These are phyloP conservation scores for Pythium dissimile DNA, from an alignment of 352 stramenopile species.

Conservation along the genomic window DNA sequence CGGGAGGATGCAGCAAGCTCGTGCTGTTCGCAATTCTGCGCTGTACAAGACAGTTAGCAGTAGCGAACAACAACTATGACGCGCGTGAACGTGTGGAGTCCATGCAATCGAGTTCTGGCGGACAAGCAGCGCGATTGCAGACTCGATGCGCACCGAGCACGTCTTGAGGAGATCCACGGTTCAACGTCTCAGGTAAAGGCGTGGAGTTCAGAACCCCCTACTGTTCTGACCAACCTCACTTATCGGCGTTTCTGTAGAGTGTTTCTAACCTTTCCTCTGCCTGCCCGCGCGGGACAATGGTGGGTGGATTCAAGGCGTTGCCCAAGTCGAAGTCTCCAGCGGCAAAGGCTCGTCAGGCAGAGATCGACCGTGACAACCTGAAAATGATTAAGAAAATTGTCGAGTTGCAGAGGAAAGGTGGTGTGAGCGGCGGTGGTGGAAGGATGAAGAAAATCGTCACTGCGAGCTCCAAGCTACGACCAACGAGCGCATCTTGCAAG, in stretches of 20 bases:
- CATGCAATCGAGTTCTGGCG: conserved; percentile 41
- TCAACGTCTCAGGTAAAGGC: neutral
- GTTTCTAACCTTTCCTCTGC: neutral
- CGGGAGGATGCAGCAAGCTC: neutral
- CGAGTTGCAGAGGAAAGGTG: conserved; percentile 27
- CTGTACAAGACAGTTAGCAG: too few species aligned
- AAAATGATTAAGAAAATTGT: conserved; percentile 59
- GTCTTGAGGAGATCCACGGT: conserved; percentile 45
- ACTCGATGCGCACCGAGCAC: conserved; percentile 37
- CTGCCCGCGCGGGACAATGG: neutral
- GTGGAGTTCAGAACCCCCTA: neutral
- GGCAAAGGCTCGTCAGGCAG: conserved; percentile 41
- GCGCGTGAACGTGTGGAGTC: conserved; percentile 33
- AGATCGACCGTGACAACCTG: conserved; percentile 59
- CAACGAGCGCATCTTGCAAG: neutral
- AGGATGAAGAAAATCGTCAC: neutral
- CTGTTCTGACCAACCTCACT: neutral
- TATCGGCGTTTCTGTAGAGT: neutral
- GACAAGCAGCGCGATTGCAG: conserved; percentile 36
- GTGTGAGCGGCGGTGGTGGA: neutral
- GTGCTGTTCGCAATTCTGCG: too few species aligned
- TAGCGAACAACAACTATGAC: neutral
- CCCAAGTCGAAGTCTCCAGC: conserved; percentile 44
- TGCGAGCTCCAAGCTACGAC: neutral
- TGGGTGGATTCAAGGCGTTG: conserved; percentile 5